These are phyloP conservation scores for Ensete glaucum DNA, from an alignment of 176 grass and related monocot species.

Conservation along the genomic window DNA sequence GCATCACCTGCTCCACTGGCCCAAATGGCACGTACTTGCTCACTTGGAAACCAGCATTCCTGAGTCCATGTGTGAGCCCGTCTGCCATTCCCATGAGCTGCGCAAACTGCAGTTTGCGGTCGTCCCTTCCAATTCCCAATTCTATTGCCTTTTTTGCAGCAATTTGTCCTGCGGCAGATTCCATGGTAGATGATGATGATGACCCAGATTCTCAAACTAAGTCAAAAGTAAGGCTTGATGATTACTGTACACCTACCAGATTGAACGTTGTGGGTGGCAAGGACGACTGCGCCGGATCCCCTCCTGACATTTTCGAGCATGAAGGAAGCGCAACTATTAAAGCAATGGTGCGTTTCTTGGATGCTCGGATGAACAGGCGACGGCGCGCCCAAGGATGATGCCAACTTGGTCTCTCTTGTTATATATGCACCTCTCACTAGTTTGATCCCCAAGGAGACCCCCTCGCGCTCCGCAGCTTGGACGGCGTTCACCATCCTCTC, in stretches of 20 bases:
- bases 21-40: slow-evolving; percentile 94
- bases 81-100: slow-evolving; percentile 99
- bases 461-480: slow-evolving; percentile 28
- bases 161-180: slow-evolving; percentile 30
- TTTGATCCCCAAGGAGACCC: slow-evolving; percentile 61
- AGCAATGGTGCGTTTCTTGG: slow-evolving; percentile 76
- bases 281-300: slow-evolving; percentile 39
- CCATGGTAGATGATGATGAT: background rate
- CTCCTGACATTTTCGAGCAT: slow-evolving; percentile 63
- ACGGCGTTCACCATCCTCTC: slow-evolving; percentile 52
- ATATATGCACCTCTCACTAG: slow-evolving; percentile 89
- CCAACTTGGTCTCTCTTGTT: slow-evolving; percentile 49
- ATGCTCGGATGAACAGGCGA: slow-evolving; percentile 66
- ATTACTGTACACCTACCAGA: slow-evolving; percentile 23
- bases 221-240: background rate
- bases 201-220: background rate
- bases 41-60: slow-evolving; percentile 77
- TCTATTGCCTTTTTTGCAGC: slow-evolving; percentile 56
- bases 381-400: slow-evolving; percentile 48
- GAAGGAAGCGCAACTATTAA: slow-evolving; percentile 69
- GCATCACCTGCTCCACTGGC: slow-evolving; percentile 81
- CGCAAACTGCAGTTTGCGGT: slow-evolving; percentile 71
- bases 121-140: slow-evolving; percentile 44
- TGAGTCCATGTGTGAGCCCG: slow-evolving; percentile 63
- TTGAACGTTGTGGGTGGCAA: slow-evolving; percentile 80